Conservation (phyloP, 2,329 filamentous ascomycete genomes). For the Emmonsia crescens region DNA sequence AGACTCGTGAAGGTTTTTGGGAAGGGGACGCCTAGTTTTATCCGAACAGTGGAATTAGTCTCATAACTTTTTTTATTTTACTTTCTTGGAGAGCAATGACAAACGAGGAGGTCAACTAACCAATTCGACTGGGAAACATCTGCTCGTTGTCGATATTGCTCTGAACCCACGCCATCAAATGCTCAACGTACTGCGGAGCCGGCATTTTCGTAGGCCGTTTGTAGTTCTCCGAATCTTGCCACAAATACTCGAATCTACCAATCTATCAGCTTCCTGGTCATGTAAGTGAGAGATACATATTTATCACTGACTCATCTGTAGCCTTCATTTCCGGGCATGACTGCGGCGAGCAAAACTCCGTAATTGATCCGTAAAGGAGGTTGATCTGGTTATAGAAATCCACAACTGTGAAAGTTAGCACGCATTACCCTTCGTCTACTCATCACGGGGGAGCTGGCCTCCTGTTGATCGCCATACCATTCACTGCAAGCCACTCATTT, state of each 20-base stretch:
- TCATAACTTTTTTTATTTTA: background rate
- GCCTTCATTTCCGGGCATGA: constrained; percentile 99
- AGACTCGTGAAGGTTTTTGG: constrained; percentile 82
- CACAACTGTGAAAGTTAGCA: constrained; percentile 56
- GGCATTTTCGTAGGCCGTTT: constrained; percentile 97
- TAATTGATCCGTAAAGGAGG: constrained; percentile 94
- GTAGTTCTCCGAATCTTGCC: constrained; percentile 91
- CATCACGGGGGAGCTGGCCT: no score
- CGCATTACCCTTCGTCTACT: background rate
- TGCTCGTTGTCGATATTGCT: constrained; percentile 89
- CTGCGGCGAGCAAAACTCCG: constrained; percentile 95
- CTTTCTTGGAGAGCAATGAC: background rate
- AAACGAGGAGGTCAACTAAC: constrained; percentile 35
- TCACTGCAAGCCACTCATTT: constrained; percentile 97
- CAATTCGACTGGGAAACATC: constrained; percentile 88
- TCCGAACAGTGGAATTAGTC: background rate
- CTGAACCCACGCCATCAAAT: constrained; percentile 95
- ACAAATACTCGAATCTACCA: constrained; percentile 86
- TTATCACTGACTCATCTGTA: constrained; percentile 71
- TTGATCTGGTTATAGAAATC: constrained; percentile 99
- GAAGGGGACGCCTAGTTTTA: constrained; percentile 65
- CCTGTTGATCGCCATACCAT: constrained; percentile 63
- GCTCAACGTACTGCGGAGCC: constrained; percentile 93
- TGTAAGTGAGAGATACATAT: background rate
- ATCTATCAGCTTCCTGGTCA: background rate